Percentiles rank a stretch among this genome's conserved stretches.
Evolutionary conservation across 345 rosid species (phyloP).

Genomic region (Pistacia vera): DNA sequence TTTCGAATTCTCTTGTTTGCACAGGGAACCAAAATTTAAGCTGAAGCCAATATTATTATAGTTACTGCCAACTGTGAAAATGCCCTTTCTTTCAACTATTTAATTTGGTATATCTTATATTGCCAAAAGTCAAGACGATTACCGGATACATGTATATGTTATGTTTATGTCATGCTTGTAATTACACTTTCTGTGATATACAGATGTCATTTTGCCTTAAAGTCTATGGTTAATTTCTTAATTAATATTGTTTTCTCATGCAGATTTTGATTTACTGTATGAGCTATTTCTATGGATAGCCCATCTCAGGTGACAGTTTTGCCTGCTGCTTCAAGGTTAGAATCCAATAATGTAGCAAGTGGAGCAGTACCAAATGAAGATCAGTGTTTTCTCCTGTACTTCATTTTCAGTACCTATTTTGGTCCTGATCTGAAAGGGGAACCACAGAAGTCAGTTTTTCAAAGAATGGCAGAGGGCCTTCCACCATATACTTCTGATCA

Average conservation of each 20-base stretch:
- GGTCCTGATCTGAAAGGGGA: conserved; percentile 33
- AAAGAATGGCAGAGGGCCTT: conserved; percentile 30
- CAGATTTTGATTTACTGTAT: not conserved
- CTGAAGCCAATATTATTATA: not conserved
- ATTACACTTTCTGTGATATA: not conserved
- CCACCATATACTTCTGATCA: conserved; percentile 26
- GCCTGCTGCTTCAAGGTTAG: not conserved
- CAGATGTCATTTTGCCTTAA: not conserved
- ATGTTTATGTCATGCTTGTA: not conserved
- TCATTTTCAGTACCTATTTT: conserved; percentile 21
- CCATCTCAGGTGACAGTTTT: conserved; percentile 5
- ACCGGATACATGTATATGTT: not conserved
- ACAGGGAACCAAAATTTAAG: not conserved
- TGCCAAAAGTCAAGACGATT: not conserved
- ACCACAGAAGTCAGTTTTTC: conserved; percentile 33
- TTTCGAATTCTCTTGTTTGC: not conserved
- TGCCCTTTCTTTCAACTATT: not conserved
- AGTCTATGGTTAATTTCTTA: not conserved
- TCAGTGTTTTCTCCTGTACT: conserved; percentile 21
- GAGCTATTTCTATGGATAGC: conserved; percentile 13
- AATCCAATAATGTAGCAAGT: not conserved
- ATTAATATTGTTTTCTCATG: not conserved
- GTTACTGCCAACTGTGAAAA: not conserved
- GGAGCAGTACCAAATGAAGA: not conserved
- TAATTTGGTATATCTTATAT: not conserved